phyloP scores from a whole-genome alignment of 495 filamentous ascomycete species.

The Penicillium silybi region DNA sequence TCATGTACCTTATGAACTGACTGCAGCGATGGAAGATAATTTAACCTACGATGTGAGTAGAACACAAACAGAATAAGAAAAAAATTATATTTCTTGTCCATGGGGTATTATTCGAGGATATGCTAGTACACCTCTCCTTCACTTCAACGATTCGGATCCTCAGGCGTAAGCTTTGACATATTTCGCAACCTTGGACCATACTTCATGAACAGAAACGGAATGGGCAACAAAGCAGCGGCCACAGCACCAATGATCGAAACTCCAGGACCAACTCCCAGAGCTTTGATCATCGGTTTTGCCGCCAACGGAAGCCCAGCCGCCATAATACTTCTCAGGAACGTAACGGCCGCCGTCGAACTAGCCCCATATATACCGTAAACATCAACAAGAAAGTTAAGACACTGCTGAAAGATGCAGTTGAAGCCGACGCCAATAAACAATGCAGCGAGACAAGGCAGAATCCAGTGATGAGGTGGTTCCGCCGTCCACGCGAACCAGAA shows the following conservation, averaged over 20 bases:
- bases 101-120: background rate
- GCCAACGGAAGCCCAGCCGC: slow-evolving; percentile 33
- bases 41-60: background rate
- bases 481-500: slow-evolving; percentile 46
- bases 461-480: slow-evolving; percentile 21
- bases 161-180: slow-evolving; percentile 23
- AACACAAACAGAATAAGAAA: background rate
- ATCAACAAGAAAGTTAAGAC: slow-evolving; percentile 40
- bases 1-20: background rate
- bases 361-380: slow-evolving; percentile 32
- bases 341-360: slow-evolving; percentile 33
- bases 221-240: slow-evolving; percentile 25
- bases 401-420: slow-evolving; percentile 36
- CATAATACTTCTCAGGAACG: slow-evolving; percentile 33
- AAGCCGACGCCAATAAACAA: slow-evolving; percentile 32
- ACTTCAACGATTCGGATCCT: background rate
- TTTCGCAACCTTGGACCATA: slow-evolving; percentile 27
- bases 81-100: background rate
- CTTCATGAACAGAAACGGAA: slow-evolving; percentile 36
- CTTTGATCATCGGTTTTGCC: slow-evolving; percentile 30
- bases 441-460: slow-evolving; percentile 16
- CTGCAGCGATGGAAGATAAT: background rate
- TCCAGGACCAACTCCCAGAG: slow-evolving; percentile 30
- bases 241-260: slow-evolving; percentile 33
- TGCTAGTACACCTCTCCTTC: background rate